Evolutionary conservation across 768 basidiomycete genomes (phyloP), one percentile per base, ranked within the genome.

Genomic region (Termitomyces heimii): DNA sequence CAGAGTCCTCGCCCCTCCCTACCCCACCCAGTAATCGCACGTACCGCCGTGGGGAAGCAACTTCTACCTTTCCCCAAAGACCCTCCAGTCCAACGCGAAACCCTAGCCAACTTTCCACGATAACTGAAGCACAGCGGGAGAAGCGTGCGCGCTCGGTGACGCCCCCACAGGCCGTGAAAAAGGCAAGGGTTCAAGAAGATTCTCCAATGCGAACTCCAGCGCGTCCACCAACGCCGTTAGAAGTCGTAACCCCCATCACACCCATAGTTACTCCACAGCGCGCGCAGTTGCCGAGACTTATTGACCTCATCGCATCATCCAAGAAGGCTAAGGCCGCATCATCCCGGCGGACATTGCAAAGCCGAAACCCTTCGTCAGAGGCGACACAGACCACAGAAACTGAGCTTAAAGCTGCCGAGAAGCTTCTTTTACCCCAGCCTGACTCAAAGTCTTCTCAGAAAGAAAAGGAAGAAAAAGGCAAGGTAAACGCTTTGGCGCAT

Each of bases 221-320:
- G 31, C 60, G 50, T 61, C 61, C 20, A 52, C 66, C 28, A 65
- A 61, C 13, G 65, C 70, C 55, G 59, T 62, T n/a, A 20, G 59
- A 62, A 51, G 40, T 29, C n/a, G 40, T 60, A 13, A 56, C 66
- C 1, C 64, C 66, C 18, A 60, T 71, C 14, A 64, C 67, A 4
- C 55, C 55, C 9, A 66, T 66, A 2, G 68, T 70, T 13, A 62
- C 67, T 12, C 67, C 67, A 2, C 64, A 68, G 44, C 66, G 65
- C 24, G 57, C 56, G 9, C 57, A 62, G 14, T 53, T 76, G 45
- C 79, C 74, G 13, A 77, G 71, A 10, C 66, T 77, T 32, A 76
- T 71, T 1, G 77, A 77, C 46, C 73, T 81, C 13, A 68, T 80
- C 1, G 78, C 77, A 1, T 76, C 77, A 22, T 71, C 76, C 22